These are phyloP conservation scores for Talaromyces pinophilus DNA, from an alignment of 2,329 filamentous ascomycete species.

Conservation along the genomic window DNA sequence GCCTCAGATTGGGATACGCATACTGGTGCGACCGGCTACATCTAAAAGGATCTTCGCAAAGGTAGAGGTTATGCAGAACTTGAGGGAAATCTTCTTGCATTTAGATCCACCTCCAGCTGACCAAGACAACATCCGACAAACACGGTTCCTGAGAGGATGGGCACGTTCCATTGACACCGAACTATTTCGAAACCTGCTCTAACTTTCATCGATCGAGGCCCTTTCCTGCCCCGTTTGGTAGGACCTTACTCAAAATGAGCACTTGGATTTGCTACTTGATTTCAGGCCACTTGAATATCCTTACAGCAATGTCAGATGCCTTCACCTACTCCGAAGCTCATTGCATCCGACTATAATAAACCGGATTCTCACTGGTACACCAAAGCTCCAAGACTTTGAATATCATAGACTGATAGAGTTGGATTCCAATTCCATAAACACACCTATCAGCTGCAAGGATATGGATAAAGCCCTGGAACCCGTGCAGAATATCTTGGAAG, in stretches of 20 bases:
- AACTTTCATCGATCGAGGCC: background rate
- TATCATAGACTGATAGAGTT: background rate
- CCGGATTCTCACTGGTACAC: background rate
- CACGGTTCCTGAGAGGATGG: background rate
- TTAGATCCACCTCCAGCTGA: background rate
- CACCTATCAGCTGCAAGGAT: background rate
- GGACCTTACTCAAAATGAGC: background rate
- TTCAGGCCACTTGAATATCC: background rate
- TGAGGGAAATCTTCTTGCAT: background rate
- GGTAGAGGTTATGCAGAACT: background rate
- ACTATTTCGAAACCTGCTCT: background rate
- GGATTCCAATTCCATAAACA: background rate
- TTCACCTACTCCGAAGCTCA: background rate
- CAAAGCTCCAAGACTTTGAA: background rate
- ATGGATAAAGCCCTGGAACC: background rate
- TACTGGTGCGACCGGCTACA: background rate
- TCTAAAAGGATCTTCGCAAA: background rate
- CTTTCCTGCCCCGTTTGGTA: background rate
- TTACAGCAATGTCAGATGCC: background rate
- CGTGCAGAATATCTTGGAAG: background rate
- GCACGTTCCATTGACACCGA: background rate
- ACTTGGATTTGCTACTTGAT: background rate
- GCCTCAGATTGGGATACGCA: background rate
- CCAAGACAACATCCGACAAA: background rate
- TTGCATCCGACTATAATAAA: background rate